Base-by-base conservation (phyloP, 192 early-diverging fungal genomes). In the Kappamyces sp. region DNA sequence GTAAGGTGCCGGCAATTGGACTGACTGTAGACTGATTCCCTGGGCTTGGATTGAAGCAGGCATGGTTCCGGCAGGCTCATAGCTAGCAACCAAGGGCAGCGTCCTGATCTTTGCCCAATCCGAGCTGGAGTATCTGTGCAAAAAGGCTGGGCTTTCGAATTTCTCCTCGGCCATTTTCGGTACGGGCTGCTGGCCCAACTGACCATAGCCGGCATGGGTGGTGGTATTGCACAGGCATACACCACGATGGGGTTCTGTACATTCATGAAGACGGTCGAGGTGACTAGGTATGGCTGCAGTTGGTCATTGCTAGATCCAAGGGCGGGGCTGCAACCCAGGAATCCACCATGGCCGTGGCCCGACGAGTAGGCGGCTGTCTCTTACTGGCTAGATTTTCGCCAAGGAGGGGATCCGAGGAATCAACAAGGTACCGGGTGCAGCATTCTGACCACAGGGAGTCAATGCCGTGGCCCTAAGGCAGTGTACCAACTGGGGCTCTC, bases 201-300 rank as follows among this genome's bases (percentile, higher is more conserved):
- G 55, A 77, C 88, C 38, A 39, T 86, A 43, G 87, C 87, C 58
- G 89, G 88, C 36, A 86, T 92, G 74, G 87, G 73, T 49, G 90
- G 90, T 60, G 90, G 91, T 72, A 71, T 93, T 44, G 87, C 89
- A 32, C 91, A 93, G 76, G 65, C 52, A 1, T 91, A 91, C 72
- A 84, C 89, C 46, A 93, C 91, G 36, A 93, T 93, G 91, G 91
- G 91, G 31, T 93, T 93, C 70, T 91, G 89, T 67, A 93, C 91
- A 1, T 91, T 91, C 71, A 93, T 93, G 91, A 93, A 93, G 75
- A 92, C 90, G 3, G 65, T 60, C 41, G 47, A 48, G 43, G 41
- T 49, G 7, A 49, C 89, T 90, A n/a, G 90, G 91, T 58, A 88
- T 92, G 40, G 23, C 23, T 23, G 23, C 23, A 23, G 23, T 23